These are phyloP conservation scores for Termitomyces sp. DNA, from an alignment of 768 basidiomycete genomes.

Conservation along the genomic window DNA sequence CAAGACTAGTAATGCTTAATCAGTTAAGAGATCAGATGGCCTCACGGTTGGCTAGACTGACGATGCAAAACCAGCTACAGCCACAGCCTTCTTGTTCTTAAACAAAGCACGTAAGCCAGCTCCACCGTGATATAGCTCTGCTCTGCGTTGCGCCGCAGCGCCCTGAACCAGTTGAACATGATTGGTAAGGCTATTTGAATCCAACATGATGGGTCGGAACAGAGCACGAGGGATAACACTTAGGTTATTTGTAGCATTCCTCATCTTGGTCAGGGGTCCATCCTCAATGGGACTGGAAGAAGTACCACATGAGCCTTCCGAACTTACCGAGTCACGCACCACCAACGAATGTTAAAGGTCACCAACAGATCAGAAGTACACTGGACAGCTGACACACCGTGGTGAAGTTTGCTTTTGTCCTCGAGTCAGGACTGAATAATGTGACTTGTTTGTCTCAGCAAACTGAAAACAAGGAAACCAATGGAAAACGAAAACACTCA, in stretches of 20 bases:
- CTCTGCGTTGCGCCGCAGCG: slow-evolving; percentile 12
- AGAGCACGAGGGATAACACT: background rate
- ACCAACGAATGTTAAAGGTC: background rate
- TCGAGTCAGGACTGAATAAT: background rate
- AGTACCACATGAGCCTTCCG: background rate
- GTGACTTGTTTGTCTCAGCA: background rate
- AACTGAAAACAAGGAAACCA: background rate
- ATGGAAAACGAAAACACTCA: background rate
- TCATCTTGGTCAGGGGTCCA: background rate
- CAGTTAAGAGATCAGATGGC: background rate
- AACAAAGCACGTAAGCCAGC: slow-evolving; percentile 6
- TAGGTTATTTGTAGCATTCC: background rate
- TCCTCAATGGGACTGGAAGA: background rate
- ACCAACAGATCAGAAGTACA: background rate
- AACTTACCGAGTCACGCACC: background rate
- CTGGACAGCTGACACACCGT: background rate
- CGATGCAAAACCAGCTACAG: slow-evolving; percentile 13
- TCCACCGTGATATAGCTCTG: slow-evolving; percentile 4
- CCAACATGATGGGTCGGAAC: background rate
- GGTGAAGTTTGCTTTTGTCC: background rate
- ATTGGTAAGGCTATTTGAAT: background rate
- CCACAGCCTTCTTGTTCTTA: slow-evolving; percentile 11
- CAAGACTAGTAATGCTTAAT: slow-evolving; percentile 4
- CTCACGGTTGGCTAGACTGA: background rate
- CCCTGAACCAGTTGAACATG: slow-evolving; percentile 5